These are phyloP conservation scores for maize (Zea mays) DNA, from an alignment of 176 grass and related monocot genomes.

Conservation along the genomic window Zm-B73-REFERENCE-NAM-5.0 NC_050100.1:206820001-206820500, in stretches of 20 bases:
- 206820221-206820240: too few relatives aligned
- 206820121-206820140: not conserved
- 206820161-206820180: not conserved
- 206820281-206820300: not conserved
- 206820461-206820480: not conserved
- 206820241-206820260: not conserved
- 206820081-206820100: not conserved
- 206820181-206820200: not conserved
- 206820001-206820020: not conserved
- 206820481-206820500: not conserved
- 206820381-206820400: not conserved
- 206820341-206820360: not conserved
- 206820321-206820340: not conserved
- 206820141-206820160: conserved; percentile 18
- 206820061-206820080: not conserved
- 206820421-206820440: conserved; percentile 12
- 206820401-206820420: not conserved
- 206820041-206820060: not conserved
- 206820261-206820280: not conserved
- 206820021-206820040: not conserved
- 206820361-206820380: not conserved
- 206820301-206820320: not conserved
- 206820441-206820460: conserved; percentile 25
- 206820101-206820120: not conserved
- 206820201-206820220: not conserved